Evolutionary conservation across 2,329 filamentous ascomycete species (phyloP), one percentile per base, ranked within the genome.

Genomic region (Geoglossum cookeanum): DNA sequence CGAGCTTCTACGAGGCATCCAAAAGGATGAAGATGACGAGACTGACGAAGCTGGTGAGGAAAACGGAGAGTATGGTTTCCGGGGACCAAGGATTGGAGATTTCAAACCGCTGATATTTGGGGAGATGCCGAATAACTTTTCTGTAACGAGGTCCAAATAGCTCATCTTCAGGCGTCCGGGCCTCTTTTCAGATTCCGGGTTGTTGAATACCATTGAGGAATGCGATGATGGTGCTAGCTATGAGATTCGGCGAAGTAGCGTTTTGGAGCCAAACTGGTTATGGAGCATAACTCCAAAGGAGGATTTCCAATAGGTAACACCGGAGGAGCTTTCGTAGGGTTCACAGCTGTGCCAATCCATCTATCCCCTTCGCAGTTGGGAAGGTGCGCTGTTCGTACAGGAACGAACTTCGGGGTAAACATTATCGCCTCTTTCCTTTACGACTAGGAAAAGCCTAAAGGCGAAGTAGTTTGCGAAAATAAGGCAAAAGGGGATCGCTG

Each of bases 1-100:
- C 6, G 33, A 49, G 8, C 58, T 59, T 54, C 57, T 32, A 17
- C 60, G 59, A 47, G 62, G 58, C 27, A 39, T 57, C 62, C 62
- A 64, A 37, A 63, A 62, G 5, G 59, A 56, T 3, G 61, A 62
- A 3, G 62, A 63, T 17, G 62, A 63, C 17, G 61, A 48, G 2
- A 62, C 59, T 55, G 39, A 55, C 9, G 53, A 51, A 4, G 54
- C 55, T 15, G 57, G 35, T n/a, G 59, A 48, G 15, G 54, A 35
- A n/a, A 53, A 53, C 13, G 30, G 33, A 17, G 49, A 53, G 22
- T 30, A 32, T 9, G 49, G 33, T 22, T 17, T 53, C 30, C 9
- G 7, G 49, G 15, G 8, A 33, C 30, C 22, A 4, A 35, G 29
- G 13, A 17, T 22, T 3, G 30, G 49, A 22, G 49, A 30, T 13